A percentile compares a stretch with the other conserved stretches of the same genome.
Conservation (phyloP, 1,139 yeast genomes). For the Suhomyces terraborum region DNA sequence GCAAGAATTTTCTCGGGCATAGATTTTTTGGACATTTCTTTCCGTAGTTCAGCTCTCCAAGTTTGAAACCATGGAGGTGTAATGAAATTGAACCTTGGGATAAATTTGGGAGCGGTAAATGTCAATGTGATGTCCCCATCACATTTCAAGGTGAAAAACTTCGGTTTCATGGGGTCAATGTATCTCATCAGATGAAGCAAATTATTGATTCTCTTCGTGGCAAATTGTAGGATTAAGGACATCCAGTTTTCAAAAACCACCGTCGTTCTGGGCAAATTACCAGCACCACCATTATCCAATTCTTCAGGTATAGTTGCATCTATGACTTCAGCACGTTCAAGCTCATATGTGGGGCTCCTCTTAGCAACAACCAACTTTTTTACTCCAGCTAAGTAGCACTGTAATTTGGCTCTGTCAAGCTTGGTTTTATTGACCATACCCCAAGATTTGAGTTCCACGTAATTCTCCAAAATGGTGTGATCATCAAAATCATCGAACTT, state of each 20-base stretch:
- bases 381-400: constrained; percentile 12
- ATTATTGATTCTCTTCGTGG: neutral
- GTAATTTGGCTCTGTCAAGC: constrained; percentile 1
- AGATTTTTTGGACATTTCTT: no score
- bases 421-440: neutral
- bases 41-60: neutral
- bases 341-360: neutral
- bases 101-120: neutral
- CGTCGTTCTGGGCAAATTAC: neutral
- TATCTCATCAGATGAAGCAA: neutral
- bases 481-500: constrained; percentile 6
- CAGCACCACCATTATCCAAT: neutral
- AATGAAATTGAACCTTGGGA: neutral
- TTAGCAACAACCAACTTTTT: constrained; percentile 3
- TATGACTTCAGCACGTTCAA: neutral
- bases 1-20: no score
- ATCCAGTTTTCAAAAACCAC: constrained; percentile 8
- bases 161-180: neutral
- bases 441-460: constrained; percentile 11
- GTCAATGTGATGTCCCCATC: neutral
- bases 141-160: neutral
- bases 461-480: constrained; percentile 6
- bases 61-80: constrained; percentile 1
- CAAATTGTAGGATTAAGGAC: constrained; percentile 2
- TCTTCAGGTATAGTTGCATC: neutral